Evolutionary conservation across 148 eudicot genomes (phyloP), one percentile per base, ranked within the genome.

Genomic region (Rhododendron ferrugineum): DNA sequence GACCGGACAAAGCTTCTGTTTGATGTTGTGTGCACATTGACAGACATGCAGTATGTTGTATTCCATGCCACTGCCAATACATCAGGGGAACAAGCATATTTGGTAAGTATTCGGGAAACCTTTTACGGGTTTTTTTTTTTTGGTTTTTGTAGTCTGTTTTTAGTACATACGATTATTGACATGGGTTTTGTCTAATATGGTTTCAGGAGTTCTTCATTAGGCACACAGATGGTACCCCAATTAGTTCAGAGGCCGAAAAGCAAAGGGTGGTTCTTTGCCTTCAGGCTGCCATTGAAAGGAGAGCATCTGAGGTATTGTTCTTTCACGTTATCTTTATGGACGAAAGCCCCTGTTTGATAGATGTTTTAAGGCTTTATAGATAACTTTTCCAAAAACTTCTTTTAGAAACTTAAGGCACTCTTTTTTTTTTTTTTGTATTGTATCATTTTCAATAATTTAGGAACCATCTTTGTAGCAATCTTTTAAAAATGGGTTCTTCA

Each of bases 1-100:
- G 98, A 96, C 88, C 85, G 99, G 47, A 89, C 90, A 36, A 96
- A 91, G 93, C 92, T 96, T 80, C 74, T 96, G 86, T 96, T 96
- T 81, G 99, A 96, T 85, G 92, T 95, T 16, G 92, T 96, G 3
- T 96, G 98, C 87, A 92, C 99, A 0, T 86, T 96, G 89, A 96
- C 99, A 0, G 99, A 96, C 64, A 94, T 96, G 99, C 87, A 92
- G 5, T 96, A 96, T 84, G 90, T 94, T n/a, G 96, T 96, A 50
- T 96, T 91, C 79, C 99, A 96, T 89, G 99, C 95, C 28, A 96
- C 98, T 0, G 87, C 95, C 28, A 89, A 92, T 84, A 89, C 98
- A 23, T 85, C 91, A n/a, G 91, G 86, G 5, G 91, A 89, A 73
- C 86, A 85, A 20, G 97, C 96, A 56, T 89, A 83, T 84, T 64